Conservation (phyloP, 176 grass and related monocot species). For the Phoenix dactylifera region DNA sequence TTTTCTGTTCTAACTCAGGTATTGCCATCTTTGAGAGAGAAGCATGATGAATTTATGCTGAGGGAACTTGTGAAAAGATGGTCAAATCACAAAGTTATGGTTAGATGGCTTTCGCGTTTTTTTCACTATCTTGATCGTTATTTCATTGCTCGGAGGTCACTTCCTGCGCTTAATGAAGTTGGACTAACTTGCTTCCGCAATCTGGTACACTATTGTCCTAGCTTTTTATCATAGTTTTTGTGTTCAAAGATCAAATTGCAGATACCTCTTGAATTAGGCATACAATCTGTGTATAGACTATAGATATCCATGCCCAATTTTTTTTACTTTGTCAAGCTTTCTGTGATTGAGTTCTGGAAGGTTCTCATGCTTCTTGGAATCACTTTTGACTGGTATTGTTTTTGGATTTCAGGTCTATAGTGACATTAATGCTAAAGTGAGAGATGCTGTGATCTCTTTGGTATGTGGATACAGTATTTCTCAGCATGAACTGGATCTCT, state of each 20-base stretch:
- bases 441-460: conserved; percentile 73
- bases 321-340: background rate
- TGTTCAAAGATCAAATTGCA: no score
- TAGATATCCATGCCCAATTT: no score
- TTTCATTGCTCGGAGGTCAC: conserved; percentile 63
- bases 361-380: no score
- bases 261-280: no score
- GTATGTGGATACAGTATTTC: conserved; percentile 24
- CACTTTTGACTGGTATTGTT: background rate
- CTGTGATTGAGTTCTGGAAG: no score
- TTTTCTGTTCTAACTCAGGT: conserved; percentile 32
- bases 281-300: background rate
- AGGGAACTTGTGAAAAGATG: conserved; percentile 79
- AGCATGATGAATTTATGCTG: conserved; percentile 85
- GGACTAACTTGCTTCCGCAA: conserved; percentile 70
- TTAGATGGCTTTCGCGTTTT: conserved; percentile 80
- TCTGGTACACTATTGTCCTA: conserved; percentile 25
- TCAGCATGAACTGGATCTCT: background rate
- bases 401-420: conserved; percentile 52
- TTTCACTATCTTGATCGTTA: conserved; percentile 92
- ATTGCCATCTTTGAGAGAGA: conserved; percentile 80
- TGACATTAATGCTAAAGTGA: conserved; percentile 81
- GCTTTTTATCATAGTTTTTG: no score
- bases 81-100: conserved; percentile 94
- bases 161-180: conserved; percentile 64